A percentile compares a stretch with the other conserved stretches of the same genome.
Evolutionary conservation across 2,329 filamentous ascomycete species (phyloP).

Genomic region (Pseudogymnoascus sp.): DNA sequence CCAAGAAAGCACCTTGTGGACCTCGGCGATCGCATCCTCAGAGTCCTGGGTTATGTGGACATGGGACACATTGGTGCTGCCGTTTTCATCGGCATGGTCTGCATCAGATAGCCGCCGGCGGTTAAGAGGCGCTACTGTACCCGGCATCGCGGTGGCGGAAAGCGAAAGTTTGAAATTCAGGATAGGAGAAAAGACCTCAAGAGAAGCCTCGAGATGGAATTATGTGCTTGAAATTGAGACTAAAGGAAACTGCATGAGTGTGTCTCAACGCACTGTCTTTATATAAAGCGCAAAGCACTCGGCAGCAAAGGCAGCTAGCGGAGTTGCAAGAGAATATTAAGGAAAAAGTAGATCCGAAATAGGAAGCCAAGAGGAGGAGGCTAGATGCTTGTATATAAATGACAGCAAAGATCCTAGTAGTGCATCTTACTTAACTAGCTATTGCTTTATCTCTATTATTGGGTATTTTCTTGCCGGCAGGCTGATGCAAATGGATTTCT

Average conservation of each 20-base stretch:
- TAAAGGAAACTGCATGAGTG: neutral
- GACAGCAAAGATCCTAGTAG: neutral
- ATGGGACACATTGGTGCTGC: neutral
- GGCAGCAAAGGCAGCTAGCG: neutral
- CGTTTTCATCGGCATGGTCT: neutral
- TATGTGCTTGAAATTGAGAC: neutral
- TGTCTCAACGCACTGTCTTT: neutral
- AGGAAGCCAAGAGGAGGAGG: neutral
- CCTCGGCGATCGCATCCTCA: neutral
- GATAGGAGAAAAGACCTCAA: neutral
- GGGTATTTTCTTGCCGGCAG: neutral
- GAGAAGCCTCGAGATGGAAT: neutral
- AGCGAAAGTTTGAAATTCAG: neutral
- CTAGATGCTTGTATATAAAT: neutral
- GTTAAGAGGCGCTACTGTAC: neutral
- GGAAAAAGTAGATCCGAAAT: neutral
- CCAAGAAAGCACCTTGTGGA: neutral
- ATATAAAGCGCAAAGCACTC: neutral
- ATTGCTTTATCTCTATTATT: neutral
- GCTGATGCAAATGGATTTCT: neutral
- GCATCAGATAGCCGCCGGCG: neutral
- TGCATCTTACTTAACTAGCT: neutral
- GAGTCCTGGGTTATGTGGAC: neutral
- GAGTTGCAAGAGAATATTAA: neutral
- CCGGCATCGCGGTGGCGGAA: neutral